Base-by-base conservation (phyloP, 169 alveolate genomes). In the Eimeria sp. region DNA sequence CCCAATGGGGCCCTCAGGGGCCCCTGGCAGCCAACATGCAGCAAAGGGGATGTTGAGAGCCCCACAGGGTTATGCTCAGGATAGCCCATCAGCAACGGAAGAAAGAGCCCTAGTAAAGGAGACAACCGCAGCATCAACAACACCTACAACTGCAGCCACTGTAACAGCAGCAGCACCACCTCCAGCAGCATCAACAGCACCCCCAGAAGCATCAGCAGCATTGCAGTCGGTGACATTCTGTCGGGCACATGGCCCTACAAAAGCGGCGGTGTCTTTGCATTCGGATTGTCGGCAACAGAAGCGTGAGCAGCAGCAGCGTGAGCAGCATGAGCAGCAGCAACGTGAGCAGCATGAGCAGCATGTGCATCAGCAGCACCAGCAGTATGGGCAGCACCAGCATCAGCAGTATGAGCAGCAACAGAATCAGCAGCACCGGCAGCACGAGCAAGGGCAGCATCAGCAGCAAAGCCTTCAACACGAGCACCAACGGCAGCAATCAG, bases 391-490 rank as follows among this genome's bases (percentile, higher is more conserved):
- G 16, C n/a, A 40, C 27, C 84, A 40, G 34, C 58, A 45, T 27
- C 61, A 75, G 54, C 84, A 40, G 58, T 58, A 40, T 7, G 5
- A 20, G 58, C 58, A 43, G 57, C 58, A 3, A n/a, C 84, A 73
- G 51, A 45, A 72, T 47, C 63, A 54, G 63, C 63, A 54, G 75
- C 91, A 51, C 16, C 14, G n/a, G 54, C 91, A 61, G 70, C 70
- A 61, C 27, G 27, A 61, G 70, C 70, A 61, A 7, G 63, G 18
- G 73, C 91, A 83, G 78, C 76, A 84, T 54, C 92, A 84, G 76
- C 78, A 54, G 20, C 78, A 84, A 40, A 54, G 13, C 78, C 92
- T 5, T 27, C 51, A 25, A 20, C 54, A 27, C 9, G 27, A 51
- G 92, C 92, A 84, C 25, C 61, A 57, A 34, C 58, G 45, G 30